Evolutionary conservation across 805 yeast species (phyloP).

Genomic region (Candida sphagnicola): DNA sequence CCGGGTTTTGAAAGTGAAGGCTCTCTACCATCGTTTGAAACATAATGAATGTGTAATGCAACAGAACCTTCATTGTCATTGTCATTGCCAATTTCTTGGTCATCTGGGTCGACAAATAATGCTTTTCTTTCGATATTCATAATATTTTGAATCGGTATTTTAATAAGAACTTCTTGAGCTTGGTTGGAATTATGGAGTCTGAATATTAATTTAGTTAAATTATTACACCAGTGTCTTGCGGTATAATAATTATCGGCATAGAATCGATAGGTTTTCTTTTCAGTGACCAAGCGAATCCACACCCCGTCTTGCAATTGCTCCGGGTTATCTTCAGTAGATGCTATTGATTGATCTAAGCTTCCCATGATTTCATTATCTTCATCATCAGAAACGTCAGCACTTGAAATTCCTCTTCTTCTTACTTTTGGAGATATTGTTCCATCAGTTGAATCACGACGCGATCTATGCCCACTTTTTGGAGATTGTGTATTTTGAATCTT

Average conservation of each 20-base stretch:
- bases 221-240: conserved; percentile 79
- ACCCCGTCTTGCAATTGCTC: conserved; percentile 28
- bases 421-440: neutral
- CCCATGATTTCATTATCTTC: conserved; percentile 21
- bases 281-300: conserved; percentile 60
- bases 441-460: conserved; percentile 1
- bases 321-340: conserved; percentile 21
- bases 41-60: conserved; percentile 2
- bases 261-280: conserved; percentile 56
- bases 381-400: conserved; percentile 9
- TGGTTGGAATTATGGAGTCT: conserved; percentile 55
- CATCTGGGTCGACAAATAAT: conserved; percentile 12
- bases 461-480: neutral
- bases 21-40: neutral
- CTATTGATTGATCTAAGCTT: conserved; percentile 9
- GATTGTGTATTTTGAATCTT: conserved; percentile 19
- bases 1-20: no score
- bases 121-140: conserved; percentile 53
- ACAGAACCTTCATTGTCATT: conserved; percentile 15
- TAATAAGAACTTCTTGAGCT: conserved; percentile 69
- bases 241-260: conserved; percentile 67
- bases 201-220: conserved; percentile 72
- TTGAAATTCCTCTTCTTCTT: conserved; percentile 7
- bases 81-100: conserved; percentile 7
- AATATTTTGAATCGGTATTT: conserved; percentile 69